phyloP scores from a whole-genome alignment of 192 early-diverging fungal genomes.

The Mortierella antarctica region DNA sequence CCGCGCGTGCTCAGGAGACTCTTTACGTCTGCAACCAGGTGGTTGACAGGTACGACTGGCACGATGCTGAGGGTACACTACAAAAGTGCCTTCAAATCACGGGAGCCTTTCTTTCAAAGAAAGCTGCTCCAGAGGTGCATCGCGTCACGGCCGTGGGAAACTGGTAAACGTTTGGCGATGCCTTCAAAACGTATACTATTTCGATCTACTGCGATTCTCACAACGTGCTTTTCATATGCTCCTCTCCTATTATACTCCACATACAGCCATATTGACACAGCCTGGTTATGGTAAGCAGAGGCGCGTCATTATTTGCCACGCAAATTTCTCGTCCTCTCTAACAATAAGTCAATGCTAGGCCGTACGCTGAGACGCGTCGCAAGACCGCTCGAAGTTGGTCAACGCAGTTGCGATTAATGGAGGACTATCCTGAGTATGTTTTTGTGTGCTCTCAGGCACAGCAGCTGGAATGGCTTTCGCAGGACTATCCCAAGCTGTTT shows the following conservation, averaged over 20 bases:
- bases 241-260: not conserved
- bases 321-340: no score
- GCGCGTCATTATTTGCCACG: not conserved
- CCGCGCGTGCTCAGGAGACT: constrained; percentile 81
- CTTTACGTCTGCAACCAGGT: constrained; percentile 83
- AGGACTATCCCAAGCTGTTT: constrained; percentile 87
- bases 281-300: constrained; percentile 81
- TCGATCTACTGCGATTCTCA: constrained; percentile 6
- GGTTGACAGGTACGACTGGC: constrained; percentile 72
- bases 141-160: constrained; percentile 89
- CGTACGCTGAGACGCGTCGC: constrained; percentile 96
- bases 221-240: constrained; percentile 42
- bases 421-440: constrained; percentile 87
- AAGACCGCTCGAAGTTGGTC: constrained; percentile 91
- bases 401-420: constrained; percentile 83
- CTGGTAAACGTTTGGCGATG: constrained; percentile 57
- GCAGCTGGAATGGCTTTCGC: constrained; percentile 93
- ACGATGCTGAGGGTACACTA: constrained; percentile 17
- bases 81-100: constrained; percentile 63
- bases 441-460: constrained; percentile 98
- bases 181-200: constrained; percentile 63
- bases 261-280: constrained; percentile 69
- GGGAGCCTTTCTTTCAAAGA: constrained; percentile 71
- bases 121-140: constrained; percentile 73
- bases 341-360: constrained; percentile 61